Conservation (phyloP, 2,329 filamentous ascomycete genomes). For the Trichothecium roseum region DNA sequence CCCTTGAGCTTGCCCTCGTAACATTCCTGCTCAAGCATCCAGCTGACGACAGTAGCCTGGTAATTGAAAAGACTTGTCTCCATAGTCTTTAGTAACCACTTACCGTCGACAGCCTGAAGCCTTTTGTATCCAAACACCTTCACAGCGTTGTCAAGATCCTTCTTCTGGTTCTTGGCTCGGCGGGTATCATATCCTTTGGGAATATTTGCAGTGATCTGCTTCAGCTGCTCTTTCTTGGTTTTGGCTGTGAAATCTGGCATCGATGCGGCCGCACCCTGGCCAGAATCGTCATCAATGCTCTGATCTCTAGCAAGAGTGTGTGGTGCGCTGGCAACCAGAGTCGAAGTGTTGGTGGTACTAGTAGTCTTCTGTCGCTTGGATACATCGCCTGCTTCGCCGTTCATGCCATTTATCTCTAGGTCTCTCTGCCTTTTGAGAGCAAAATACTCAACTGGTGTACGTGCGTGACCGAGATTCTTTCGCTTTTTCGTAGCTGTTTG, state of each 20-base stretch:
- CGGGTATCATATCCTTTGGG: neutral
- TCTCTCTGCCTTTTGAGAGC: too few species aligned
- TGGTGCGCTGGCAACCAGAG: too few species aligned
- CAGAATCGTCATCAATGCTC: too few species aligned
- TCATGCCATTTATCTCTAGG: too few species aligned
- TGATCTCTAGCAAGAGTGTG: too few species aligned
- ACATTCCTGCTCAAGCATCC: slow-evolving; percentile 44
- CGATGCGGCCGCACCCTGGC: too few species aligned
- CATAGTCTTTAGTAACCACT: slow-evolving; percentile 1
- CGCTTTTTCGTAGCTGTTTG: too few species aligned
- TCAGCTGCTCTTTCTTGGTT: neutral
- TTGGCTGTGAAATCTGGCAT: neutral
- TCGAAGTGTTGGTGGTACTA: too few species aligned
- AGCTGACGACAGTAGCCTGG: slow-evolving; percentile 40
- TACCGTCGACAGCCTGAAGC: neutral
- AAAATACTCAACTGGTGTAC: too few species aligned
- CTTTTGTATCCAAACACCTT: slow-evolving; percentile 3
- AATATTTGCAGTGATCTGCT: neutral
- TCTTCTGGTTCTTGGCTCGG: neutral
- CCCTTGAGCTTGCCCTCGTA: slow-evolving; percentile 34
- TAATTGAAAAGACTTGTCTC: slow-evolving; percentile 17
- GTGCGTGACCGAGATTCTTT: too few species aligned
- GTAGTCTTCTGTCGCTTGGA: too few species aligned
- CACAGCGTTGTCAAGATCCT: neutral
- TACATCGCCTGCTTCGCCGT: too few species aligned